These are phyloP conservation scores for Mrakia blollopis DNA, from an alignment of 768 basidiomycete genomes.

Conservation along the genomic window DNA sequence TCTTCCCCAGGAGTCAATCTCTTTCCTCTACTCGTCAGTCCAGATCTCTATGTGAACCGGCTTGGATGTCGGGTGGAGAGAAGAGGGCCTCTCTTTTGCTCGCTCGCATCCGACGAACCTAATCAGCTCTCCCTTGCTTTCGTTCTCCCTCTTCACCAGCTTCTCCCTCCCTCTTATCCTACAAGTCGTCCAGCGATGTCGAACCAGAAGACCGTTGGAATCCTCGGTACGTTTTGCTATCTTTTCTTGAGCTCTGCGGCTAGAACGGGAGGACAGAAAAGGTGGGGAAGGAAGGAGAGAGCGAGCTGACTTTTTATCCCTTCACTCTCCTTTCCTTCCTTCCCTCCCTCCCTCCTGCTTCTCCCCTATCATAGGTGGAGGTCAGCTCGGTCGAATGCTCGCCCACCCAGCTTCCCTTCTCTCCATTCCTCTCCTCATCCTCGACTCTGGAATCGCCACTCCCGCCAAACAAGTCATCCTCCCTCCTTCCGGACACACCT, in stretches of 20 bases:
- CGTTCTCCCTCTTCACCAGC: background rate
- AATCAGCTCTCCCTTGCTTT: background rate
- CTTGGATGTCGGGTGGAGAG: background rate
- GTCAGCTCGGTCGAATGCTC: constrained; percentile 96
- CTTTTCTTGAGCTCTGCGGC: background rate
- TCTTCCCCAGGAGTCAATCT: background rate
- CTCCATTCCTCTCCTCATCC: constrained; percentile 73
- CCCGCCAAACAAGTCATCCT: constrained; percentile 87
- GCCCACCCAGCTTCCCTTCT: constrained; percentile 81
- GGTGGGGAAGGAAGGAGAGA: too few species aligned
- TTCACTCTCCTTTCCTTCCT: background rate
- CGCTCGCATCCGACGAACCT: background rate
- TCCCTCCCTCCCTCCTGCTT: background rate
- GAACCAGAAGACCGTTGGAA: constrained; percentile 42
- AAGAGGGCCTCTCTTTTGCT: background rate
- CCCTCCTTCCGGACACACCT: constrained; percentile 48
- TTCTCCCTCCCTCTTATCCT: background rate
- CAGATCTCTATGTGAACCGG: background rate
- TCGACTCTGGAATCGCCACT: constrained; percentile 70
- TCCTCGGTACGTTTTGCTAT: constrained; percentile 38
- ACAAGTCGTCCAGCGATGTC: background rate
- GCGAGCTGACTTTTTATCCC: constrained; percentile 6
- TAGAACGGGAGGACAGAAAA: background rate
- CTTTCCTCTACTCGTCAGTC: background rate
- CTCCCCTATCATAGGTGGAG: constrained; percentile 61